Percentiles rank a stretch among this genome's conserved stretches.
phyloP scores from a whole-genome alignment of 805 yeast genomes.

The Lachancea sp. region DNA sequence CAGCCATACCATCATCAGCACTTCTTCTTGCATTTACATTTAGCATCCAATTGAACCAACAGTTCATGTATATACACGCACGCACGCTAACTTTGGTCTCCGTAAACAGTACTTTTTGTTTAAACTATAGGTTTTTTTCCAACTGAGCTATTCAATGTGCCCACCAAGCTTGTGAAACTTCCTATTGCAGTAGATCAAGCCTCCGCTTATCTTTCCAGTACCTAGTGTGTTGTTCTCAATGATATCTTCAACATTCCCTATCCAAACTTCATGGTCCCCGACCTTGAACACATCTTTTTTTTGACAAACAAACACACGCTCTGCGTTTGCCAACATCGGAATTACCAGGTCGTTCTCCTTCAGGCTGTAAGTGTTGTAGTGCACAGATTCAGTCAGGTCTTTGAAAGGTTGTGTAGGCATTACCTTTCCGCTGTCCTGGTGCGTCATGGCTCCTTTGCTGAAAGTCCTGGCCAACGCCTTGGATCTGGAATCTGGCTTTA shows the following conservation, averaged over 20 bases:
- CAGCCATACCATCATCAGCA: too few species aligned
- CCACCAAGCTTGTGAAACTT: constrained; percentile 48
- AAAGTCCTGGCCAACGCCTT: constrained; percentile 61
- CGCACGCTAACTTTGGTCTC: background rate
- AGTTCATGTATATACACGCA: background rate
- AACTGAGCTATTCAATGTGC: constrained; percentile 13
- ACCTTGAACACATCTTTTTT: constrained; percentile 47
- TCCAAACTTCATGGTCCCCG: constrained; percentile 88
- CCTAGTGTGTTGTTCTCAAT: constrained; percentile 27
- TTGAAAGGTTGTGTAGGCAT: constrained; percentile 49
- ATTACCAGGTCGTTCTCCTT: constrained; percentile 28
- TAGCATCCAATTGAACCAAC: background rate
- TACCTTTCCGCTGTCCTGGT: constrained; percentile 22
- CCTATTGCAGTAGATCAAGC: constrained; percentile 59
- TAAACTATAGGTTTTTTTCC: background rate
- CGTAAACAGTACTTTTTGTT: background rate
- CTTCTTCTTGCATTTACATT: background rate
- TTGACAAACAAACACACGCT: constrained; percentile 56
- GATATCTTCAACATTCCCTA: constrained; percentile 66
- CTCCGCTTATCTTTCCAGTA: constrained; percentile 43
- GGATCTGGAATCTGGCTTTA: constrained; percentile 54
- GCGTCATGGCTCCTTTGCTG: constrained; percentile 44
- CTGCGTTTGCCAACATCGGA: constrained; percentile 55
- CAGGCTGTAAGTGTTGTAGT: constrained; percentile 31
- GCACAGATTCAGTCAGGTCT: constrained; percentile 31